phyloP scores from a whole-genome alignment of 495 filamentous ascomycete species.

The Penicillium coffeae region DNA sequence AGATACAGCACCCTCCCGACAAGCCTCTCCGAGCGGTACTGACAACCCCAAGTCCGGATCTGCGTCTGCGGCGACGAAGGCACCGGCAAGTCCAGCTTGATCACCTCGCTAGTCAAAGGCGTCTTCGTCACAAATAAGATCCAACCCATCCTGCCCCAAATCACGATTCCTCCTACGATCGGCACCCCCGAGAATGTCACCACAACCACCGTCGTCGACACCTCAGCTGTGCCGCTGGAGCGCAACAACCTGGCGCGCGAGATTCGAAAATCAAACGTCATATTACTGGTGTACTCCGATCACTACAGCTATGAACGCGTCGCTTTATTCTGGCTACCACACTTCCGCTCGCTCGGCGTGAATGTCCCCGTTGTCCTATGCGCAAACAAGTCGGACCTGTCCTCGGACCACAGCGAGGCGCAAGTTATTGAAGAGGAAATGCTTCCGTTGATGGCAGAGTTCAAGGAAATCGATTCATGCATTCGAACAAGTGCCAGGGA shows the following conservation, averaged over 20 bases:
- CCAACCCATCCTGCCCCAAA: constrained; percentile 86
- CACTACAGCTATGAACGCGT: constrained; percentile 98
- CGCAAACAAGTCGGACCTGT: constrained; percentile 92
- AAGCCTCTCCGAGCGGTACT: background rate
- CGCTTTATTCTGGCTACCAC: constrained; percentile 94
- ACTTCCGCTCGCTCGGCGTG: constrained; percentile 93
- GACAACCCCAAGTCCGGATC: constrained; percentile 65
- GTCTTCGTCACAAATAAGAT: constrained; percentile 92
- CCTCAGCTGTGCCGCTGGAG: constrained; percentile 91
- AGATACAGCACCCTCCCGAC: background rate
- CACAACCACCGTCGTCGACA: constrained; percentile 93
- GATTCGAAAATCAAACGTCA: constrained; percentile 93
- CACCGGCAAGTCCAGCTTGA: constrained; percentile 53
- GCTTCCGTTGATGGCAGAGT: constrained; percentile 96
- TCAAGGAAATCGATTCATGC: constrained; percentile 97
- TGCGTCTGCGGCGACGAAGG: constrained; percentile 95
- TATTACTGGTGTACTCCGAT: constrained; percentile 94
- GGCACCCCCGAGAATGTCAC: constrained; percentile 93
- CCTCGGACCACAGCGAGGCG: constrained; percentile 61
- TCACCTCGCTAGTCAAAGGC: constrained; percentile 78
- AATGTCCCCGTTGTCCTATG: constrained; percentile 98
- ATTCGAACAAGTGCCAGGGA: constrained; percentile 93
- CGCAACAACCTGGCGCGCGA: constrained; percentile 83
- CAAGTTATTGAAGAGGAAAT: constrained; percentile 94
- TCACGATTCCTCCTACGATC: constrained; percentile 84